phyloP scores from a whole-genome alignment of 148 eudicot species.

The Vaccinium darrowii region DNA sequence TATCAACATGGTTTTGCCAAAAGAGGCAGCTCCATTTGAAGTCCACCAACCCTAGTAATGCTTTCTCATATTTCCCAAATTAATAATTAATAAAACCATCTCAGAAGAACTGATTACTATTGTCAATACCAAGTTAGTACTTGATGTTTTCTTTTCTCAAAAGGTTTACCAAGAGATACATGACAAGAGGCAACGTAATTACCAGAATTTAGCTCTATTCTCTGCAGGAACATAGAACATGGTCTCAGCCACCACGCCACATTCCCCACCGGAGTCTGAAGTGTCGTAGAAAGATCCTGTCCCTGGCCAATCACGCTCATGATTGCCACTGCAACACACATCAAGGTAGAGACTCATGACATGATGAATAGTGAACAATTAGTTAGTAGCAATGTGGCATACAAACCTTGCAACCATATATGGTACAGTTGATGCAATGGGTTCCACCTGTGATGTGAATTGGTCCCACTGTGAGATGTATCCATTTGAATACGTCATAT shows the following conservation, averaged over 20 bases:
- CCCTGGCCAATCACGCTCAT: conserved; percentile 86
- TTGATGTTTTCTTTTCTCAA: neutral
- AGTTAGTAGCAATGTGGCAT: neutral
- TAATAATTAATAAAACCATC: neutral
- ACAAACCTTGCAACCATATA: conserved; percentile 88
- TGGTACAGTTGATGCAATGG: conserved; percentile 73
- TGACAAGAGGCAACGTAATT: neutral
- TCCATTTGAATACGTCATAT: conserved; percentile 71
- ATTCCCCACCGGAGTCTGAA: conserved; percentile 85
- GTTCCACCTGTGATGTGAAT: conserved; percentile 82
- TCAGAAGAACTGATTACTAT: neutral
- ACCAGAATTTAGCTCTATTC: conserved; percentile 89
- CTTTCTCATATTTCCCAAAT: neutral
- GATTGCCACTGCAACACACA: conserved; percentile 65
- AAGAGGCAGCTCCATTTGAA: neutral
- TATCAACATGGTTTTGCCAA: neutral
- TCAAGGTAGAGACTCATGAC: neutral
- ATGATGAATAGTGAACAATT: neutral
- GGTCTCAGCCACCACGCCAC: conserved; percentile 83
- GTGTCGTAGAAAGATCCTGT: conserved; percentile 72
- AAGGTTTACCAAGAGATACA: neutral
- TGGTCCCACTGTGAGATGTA: conserved; percentile 96
- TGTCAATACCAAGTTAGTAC: neutral
- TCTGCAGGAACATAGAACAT: conserved; percentile 85
- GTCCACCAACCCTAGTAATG: neutral